Evolutionary conservation across 306 rosid genomes (phyloP), one percentile per base, ranked within the genome.

Genomic region (Crotalaria pallida): DNA sequence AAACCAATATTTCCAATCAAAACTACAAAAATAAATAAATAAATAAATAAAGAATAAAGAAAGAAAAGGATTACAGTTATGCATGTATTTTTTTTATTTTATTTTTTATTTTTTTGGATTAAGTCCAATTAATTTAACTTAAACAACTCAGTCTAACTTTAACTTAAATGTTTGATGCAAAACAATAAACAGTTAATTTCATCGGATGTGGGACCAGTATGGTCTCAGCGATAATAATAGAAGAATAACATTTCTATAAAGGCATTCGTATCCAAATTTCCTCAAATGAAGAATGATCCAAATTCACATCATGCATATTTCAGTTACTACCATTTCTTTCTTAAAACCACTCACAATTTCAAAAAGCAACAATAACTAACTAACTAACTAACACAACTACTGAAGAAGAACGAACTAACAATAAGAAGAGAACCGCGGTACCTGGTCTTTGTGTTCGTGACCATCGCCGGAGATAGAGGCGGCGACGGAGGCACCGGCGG

Each of bases 401-500:
- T 29, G 49, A 12, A 31, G 52, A 61, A 65, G 13, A 38, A 38
- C n/a, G n/a, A n/a, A n/a, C n/a, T n/a, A n/a, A n/a, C n/a, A n/a
- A n/a, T 3, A 40, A 40, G 61, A 74, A 75, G 79, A 81, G 81
- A 72, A 78, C 22, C 52, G 40, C 18, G 58, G 63, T 51, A 90
- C 98, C 98, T 90, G 97, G 83, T 90, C 98, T 31, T 78, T 89
- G 48, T 48, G 77, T 73, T 84, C 88, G 27, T 76, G 76, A 3
- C 78, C 81, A 18, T 90, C 98, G 75, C 86, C 87, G 71, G 94
- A 73, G 62, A 93, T 88, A 31, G 97, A 88, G 31, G 96, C 86
- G 24, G 97, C 91, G 77, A 87, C 90, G 82, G 98, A 79, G 66
- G 92, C 89, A 65, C 90, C 76, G 69, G 96, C 98, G 0, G 97